Conservation (phyloP, 1,139 yeast genomes). For the Oligophagozyma castellii region DNA sequence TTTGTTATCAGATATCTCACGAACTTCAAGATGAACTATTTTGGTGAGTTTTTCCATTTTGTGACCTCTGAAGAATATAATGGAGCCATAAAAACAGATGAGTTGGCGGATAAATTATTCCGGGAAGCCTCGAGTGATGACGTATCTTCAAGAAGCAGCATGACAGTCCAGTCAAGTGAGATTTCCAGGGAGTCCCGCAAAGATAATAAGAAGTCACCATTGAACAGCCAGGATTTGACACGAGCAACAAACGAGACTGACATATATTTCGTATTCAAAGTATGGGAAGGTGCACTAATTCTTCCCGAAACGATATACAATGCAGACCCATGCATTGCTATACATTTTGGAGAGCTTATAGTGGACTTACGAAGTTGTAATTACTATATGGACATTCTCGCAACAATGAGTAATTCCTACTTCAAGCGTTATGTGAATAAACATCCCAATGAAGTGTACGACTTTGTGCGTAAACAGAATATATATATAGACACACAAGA, state of each 20-base stretch:
- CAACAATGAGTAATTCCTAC: slow-evolving; percentile 16
- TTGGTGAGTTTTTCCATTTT: slow-evolving; percentile 77
- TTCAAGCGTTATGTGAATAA: slow-evolving; percentile 26
- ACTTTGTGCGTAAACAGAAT: slow-evolving; percentile 20
- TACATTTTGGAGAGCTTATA: slow-evolving; percentile 53
- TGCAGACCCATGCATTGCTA: slow-evolving; percentile 44
- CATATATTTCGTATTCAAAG: slow-evolving; percentile 55
- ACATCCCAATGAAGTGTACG: slow-evolving; percentile 39
- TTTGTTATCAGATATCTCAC: slow-evolving; percentile 62
- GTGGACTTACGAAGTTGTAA: slow-evolving; percentile 78
- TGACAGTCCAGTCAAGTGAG: slow-evolving; percentile 3
- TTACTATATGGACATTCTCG: slow-evolving; percentile 78
- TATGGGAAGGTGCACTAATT: slow-evolving; percentile 53
- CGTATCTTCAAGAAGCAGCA: slow-evolving; percentile 1
- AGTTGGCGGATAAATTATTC: slow-evolving; percentile 2
- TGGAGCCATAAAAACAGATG: slow-evolving; percentile 9
- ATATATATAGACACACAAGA: slow-evolving; percentile 7
- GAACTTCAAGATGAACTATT: slow-evolving; percentile 74
- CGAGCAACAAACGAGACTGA: slow-evolving; percentile 65
- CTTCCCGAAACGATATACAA: slow-evolving; percentile 66
- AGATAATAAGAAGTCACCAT: slow-evolving; percentile 4
- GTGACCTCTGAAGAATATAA: slow-evolving; percentile 74
- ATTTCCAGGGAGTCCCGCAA: slow-evolving; percentile 1
- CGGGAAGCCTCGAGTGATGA: neutral
- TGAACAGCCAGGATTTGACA: slow-evolving; percentile 24